Base-by-base conservation (phyloP, 116 monocot species). In the Cymodocea nodosa region DNA sequence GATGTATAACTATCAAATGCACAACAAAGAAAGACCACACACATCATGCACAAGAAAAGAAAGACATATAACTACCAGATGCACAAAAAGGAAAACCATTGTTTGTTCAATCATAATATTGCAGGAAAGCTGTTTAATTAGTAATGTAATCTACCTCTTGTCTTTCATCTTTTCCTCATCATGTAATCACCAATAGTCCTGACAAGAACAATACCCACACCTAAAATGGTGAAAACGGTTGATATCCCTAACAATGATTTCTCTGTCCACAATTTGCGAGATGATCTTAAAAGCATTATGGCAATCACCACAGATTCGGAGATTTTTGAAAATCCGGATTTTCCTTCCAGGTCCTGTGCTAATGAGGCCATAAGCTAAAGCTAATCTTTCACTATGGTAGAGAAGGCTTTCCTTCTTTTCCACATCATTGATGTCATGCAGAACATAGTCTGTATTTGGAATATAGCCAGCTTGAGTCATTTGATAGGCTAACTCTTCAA, bases 311-410 rank as follows among this genome's bases (percentile, higher is more conserved):
- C 57, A 73, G 5, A 59, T 65, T 1, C 65, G 73, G 6, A 73
- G 73, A 19, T 65, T 73, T 44, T 73, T 73, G 49, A 73, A 73
- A 34, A 73, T 59, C 16, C 65, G 15, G 50, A 73, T 51, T 25
- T 36, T 49, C 11, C 30, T 65, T 44, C 44, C 52, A 50, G 55
- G 23, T 35, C 59, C 13, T 19, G 52, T 59, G 52, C 51, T 67
- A 50, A 74, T 66, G 34, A 74, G 52, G 17, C 74, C 67, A 61
- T 60, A 74, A 10, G 59, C 66, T 35, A 67, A 40, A 24, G 63
- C 64, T 51, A 75, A 34, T 20, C 75, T 54, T 57, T 75, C 75
- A 62, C 68, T 75, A 15, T 75, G 68, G 20, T 56, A 75, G 23
- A 49, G 53, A 57, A 63, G 68, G 50, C 50, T 69, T 69, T 69